A percentile compares a stretch with the other conserved stretches of the same genome.
Conservation (phyloP, 129 eudicot species). For the Arctium minus region DNA sequence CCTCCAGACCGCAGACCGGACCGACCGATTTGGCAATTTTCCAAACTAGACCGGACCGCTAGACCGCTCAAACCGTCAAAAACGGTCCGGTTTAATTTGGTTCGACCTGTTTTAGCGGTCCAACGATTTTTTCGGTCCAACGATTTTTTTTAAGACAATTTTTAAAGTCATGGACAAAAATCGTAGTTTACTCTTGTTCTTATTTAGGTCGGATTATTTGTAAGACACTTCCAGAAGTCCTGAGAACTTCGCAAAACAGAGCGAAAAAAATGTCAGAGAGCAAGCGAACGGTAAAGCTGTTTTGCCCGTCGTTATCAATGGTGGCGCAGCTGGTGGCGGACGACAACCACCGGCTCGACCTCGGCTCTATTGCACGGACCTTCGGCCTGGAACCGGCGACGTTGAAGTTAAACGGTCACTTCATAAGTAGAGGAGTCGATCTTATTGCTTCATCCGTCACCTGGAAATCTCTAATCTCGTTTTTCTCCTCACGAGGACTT, state of each 20-base stretch:
- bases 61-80: no score
- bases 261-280: slow-evolving; percentile 23
- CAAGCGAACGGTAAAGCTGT: slow-evolving; percentile 38
- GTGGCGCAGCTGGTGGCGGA: slow-evolving; percentile 38
- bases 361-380: slow-evolving; percentile 60
- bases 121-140: no score
- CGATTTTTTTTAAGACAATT: no score
- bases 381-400: slow-evolving; percentile 77
- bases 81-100: no score
- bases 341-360: slow-evolving; percentile 62
- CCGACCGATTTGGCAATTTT: no score
- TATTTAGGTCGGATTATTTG: neutral
- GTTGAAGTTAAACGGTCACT: slow-evolving; percentile 82
- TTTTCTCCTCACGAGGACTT: slow-evolving; percentile 60
- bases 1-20: no score
- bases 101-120: no score
- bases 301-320: slow-evolving; percentile 58
- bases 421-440: slow-evolving; percentile 73
- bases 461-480: slow-evolving; percentile 73
- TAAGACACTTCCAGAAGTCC: slow-evolving; percentile 34
- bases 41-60: no score
- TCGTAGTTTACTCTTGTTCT: no score
- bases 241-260: slow-evolving; percentile 12
- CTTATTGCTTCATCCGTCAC: slow-evolving; percentile 78
- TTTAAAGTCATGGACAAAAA: no score